Evolutionary conservation across 2,329 filamentous ascomycete genomes (phyloP), one percentile per base, ranked within the genome.

Genomic region (Neopestalotiopsis sp.): DNA sequence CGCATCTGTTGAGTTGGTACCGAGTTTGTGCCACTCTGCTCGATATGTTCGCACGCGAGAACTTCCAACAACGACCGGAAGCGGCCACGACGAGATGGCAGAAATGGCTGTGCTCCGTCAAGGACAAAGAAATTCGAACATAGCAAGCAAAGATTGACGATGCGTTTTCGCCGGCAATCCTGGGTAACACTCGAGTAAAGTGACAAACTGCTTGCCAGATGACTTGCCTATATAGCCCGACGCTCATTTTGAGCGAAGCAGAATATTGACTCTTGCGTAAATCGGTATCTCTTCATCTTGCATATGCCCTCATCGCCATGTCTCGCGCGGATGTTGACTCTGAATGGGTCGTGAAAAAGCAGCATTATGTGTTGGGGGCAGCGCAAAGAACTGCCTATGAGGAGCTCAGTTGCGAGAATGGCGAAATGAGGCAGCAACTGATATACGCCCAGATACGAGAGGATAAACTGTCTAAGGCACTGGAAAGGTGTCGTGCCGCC

Each of bases 291-390:
- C 45, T 4, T 17, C n/a, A 52, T 38, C 4, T 38, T 38, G 6
- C 34, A 10, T 38, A 52, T n/a, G 45, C 17, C 45, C 7, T 24
- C 24, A 17, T 5, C 30, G 30, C 24, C 10, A 30, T 28, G 24
- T 28, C 24, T 59, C 9, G 30, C 30, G 57, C 24, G 9, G 24
- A 24, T 10, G 34, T 52, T 28, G 40, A 30, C 38, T 32, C 32
- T 52, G 61, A 49, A 10, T 64, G 61, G 61, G n/a, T 49, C 40
- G 40, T 64, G 9, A 38, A 64, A 20, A 38, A 64, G 13, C 61
- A 64, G 24, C 61, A 38, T 17, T 12, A 49, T 49, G 40, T 10
- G 24, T 20, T 64, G 12, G 61, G 49, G 20, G 38, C 20, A 24
- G 12, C 20, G 9, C 28, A 14, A 6, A 20, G 14, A 12, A 28